These are phyloP conservation scores for Styphnolobium japonicum DNA, from an alignment of 306 rosid genomes.

Conservation along the genomic window DNA sequence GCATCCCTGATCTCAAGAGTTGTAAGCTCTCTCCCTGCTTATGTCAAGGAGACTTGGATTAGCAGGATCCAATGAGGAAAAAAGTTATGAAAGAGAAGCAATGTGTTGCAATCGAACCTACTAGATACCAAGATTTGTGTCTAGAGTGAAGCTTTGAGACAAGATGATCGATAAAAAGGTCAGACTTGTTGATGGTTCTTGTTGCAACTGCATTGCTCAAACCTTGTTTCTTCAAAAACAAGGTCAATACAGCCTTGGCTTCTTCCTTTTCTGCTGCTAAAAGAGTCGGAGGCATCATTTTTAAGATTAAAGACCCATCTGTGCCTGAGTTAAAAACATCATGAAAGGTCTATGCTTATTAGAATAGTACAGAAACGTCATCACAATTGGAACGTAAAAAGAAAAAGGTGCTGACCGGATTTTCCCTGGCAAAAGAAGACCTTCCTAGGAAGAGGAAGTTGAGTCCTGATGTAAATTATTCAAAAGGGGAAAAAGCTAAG, in stretches of 20 bases:
- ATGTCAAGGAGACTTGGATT: slow-evolving; percentile 24
- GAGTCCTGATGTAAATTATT: slow-evolving; percentile 48
- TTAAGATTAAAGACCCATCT: slow-evolving; percentile 49
- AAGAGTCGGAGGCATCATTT: slow-evolving; percentile 54
- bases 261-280: slow-evolving; percentile 93
- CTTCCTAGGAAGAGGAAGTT: slow-evolving; percentile 45
- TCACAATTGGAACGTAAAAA: not conserved
- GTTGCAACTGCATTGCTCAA: slow-evolving; percentile 70
- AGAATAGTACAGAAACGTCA: slow-evolving; percentile 21
- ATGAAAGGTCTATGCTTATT: not conserved
- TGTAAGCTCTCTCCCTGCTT: slow-evolving; percentile 86
- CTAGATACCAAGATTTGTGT: slow-evolving; percentile 85
- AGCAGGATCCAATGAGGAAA: slow-evolving; percentile 15
- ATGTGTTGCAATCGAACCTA: slow-evolving; percentile 70
- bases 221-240: slow-evolving; percentile 87
- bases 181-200: slow-evolving; percentile 75
- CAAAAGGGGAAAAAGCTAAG: not conserved
- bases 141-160: slow-evolving; percentile 75
- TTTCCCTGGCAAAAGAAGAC: slow-evolving; percentile 57
- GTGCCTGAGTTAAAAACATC: slow-evolving; percentile 37
- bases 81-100: not conserved
- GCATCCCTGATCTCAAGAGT: slow-evolving; percentile 93
- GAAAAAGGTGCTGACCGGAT: slow-evolving; percentile 47
- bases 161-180: slow-evolving; percentile 70
- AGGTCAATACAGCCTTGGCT: slow-evolving; percentile 79